Conservation (phyloP, 2,329 filamentous ascomycete species). For the Hymenoscyphus scutula region DNA sequence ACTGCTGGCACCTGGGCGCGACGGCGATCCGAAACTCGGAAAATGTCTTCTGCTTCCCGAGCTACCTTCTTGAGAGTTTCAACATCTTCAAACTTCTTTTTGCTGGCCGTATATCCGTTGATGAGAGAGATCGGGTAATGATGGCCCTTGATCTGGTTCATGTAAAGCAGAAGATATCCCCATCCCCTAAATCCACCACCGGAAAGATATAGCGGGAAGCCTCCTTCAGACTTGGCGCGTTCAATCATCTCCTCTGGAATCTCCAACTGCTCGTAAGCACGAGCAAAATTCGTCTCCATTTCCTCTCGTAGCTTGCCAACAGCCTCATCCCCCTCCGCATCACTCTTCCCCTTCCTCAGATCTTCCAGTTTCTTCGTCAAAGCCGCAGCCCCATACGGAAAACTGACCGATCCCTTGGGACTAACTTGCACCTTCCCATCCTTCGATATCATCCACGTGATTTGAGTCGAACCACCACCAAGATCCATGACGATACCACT, state of each 20-base stretch:
- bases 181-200: constrained; percentile 71
- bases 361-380: constrained; percentile 54
- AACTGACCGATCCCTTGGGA: constrained; percentile 56
- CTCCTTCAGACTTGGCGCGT: constrained; percentile 43
- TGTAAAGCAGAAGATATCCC: constrained; percentile 61
- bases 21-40: constrained; percentile 63
- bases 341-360: constrained; percentile 39
- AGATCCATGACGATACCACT: constrained; percentile 70
- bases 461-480: constrained; percentile 67
- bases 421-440: constrained; percentile 51
- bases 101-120: constrained; percentile 52
- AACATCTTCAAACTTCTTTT: constrained; percentile 25
- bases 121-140: constrained; percentile 71
- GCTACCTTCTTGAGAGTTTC: constrained; percentile 37
- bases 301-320: constrained; percentile 47
- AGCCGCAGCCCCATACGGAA: constrained; percentile 70
- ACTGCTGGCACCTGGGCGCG: constrained; percentile 67
- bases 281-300: constrained; percentile 51
- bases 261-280: constrained; percentile 51
- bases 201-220: constrained; percentile 63
- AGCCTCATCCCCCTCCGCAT: constrained; percentile 42
- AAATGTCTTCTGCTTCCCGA: constrained; percentile 42
- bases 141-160: constrained; percentile 55
- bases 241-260: constrained; percentile 52
- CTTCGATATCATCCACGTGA: constrained; percentile 61